Percentiles rank a stretch among this genome's conserved stretches.
phyloP scores from a whole-genome alignment of 1,284 basidiomycete genomes.

The Sanguinoderma infundibulare region DNA sequence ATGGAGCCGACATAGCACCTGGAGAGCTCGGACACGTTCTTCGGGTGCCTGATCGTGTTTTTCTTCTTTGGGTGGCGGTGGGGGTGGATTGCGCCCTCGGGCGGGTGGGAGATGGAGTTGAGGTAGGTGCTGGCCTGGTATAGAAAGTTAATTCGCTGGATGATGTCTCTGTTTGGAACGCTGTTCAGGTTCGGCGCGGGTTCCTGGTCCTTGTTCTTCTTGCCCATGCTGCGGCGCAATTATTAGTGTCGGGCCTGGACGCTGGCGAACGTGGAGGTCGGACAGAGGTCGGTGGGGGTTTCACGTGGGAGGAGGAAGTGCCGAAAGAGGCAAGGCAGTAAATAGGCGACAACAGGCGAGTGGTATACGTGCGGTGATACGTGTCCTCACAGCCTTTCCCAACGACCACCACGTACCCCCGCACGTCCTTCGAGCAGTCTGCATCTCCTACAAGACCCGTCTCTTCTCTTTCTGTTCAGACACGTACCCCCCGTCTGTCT shows the following conservation, averaged over 20 bases:
- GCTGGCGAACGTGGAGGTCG: background rate
- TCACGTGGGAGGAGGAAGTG: constrained; percentile 6
- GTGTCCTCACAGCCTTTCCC: constrained; percentile 31
- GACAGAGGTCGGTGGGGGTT: background rate
- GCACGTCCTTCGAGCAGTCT: constrained; percentile 31
- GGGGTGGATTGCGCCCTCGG: constrained; percentile 1
- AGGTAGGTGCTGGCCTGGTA: constrained; percentile 81
- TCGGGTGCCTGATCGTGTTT: constrained; percentile 36
- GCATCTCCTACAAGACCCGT: constrained; percentile 35
- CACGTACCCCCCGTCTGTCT: constrained; percentile 29
- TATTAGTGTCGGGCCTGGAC: background rate
- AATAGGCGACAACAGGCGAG: constrained; percentile 31
- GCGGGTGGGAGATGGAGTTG: constrained; percentile 40
- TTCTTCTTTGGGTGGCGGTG: constrained; percentile 17
- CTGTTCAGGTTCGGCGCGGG: constrained; percentile 52
- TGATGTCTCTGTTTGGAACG: constrained; percentile 70
- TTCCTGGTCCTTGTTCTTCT: constrained; percentile 61
- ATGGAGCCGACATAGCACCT: constrained; percentile 67
- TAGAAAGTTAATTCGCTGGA: constrained; percentile 83
- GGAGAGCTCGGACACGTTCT: constrained; percentile 55
- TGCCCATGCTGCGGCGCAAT: constrained; percentile 52
- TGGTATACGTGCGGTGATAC: constrained; percentile 31
- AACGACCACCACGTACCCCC: constrained; percentile 39
- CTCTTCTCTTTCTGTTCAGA: constrained; percentile 29
- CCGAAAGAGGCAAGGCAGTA: constrained; percentile 22